Base-by-base conservation (phyloP, 164 flowering plant genomes). In the Platanus orientalis region DNA sequence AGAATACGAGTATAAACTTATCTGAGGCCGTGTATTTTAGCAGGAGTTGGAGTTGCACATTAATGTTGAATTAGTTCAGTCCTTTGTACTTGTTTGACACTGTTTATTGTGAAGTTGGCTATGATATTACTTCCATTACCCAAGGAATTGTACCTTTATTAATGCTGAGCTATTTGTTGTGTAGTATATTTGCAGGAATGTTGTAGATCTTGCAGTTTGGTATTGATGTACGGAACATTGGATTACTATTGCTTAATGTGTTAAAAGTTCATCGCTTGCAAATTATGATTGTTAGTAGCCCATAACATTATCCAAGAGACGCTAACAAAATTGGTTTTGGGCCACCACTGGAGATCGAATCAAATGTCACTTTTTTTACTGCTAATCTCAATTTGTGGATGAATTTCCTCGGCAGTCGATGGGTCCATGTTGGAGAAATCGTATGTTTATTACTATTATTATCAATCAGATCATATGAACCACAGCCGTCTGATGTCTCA, bases 11-110 rank as follows among this genome's bases (percentile, higher is more conserved):
- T 20, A 49, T 61, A 16, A 47, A 48, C 19, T 61, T 17, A 12
- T 16, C 4, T 28, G 54, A n/a, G 36, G 40, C 64, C 12, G 54
- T 11, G 26, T 47, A 47, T 45, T 60, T 60, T 19, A 12, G 54
- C 63, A 27, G 21, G 16, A 57, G 47, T 9, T 40, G 48, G 51
- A 44, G 32, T 26, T 27, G 16, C 14, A 6, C 12, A 17, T 10
- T 21, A 25, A 25, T 25, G 24, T 47, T 39, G n/a, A 54, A 44
- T 28, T 19, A 51, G 36, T 45, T 64, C 54, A 26, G 54, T 23
- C 26, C 44, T 44, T 64, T 58, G 60, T 14, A 55, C 16, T 29
- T 42, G 63, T 55, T n/a, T 42, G 56, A 16, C 49, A 14, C 1
- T 14, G 16, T 45, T 45, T 45, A 5, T 45, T 45, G 49, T 45